A percentile compares a stretch with the other conserved stretches of the same genome.
Evolutionary conservation across 495 filamentous ascomycete species (phyloP).

Genomic region (Cercophora newfieldiana): DNA sequence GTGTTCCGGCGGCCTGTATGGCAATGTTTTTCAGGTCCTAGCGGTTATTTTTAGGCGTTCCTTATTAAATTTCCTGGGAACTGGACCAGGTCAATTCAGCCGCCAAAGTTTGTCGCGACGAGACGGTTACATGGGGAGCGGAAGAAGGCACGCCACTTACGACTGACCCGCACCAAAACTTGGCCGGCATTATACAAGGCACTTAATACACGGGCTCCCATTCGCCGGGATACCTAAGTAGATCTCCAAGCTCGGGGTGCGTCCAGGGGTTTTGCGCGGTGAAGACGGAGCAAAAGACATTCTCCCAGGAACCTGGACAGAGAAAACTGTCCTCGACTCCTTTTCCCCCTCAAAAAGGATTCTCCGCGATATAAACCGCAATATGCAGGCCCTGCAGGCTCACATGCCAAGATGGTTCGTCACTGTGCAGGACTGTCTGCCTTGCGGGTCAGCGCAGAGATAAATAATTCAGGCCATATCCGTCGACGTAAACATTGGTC

Average conservation of each 20-base stretch:
- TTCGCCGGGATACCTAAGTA: slow-evolving; percentile 1
- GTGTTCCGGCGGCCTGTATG: neutral
- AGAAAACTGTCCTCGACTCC: neutral
- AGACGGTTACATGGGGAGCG: neutral
- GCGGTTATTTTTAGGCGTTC: slow-evolving; percentile 22
- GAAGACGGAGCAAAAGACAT: neutral
- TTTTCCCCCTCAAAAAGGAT: slow-evolving; percentile 15
- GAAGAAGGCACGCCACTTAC: slow-evolving; percentile 20
- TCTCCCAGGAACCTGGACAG: slow-evolving; percentile 15
- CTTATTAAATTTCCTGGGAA: slow-evolving; percentile 19
- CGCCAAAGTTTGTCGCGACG: slow-evolving; percentile 8
- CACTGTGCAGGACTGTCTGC: neutral
- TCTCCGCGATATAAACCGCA: slow-evolving; percentile 32
- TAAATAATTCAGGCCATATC: slow-evolving; percentile 2
- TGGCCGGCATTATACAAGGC: slow-evolving; percentile 13
- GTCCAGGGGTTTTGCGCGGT: neutral
- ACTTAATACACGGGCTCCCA: slow-evolving; percentile 5
- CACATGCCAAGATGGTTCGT: slow-evolving; percentile 7
- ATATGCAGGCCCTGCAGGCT: slow-evolving; percentile 19
- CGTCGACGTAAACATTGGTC: neutral
- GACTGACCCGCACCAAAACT: slow-evolving; percentile 19
- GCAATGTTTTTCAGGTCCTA: neutral
- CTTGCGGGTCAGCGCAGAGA: neutral
- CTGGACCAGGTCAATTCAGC: slow-evolving; percentile 17
- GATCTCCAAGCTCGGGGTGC: slow-evolving; percentile 7